Evolutionary conservation across 2,329 filamentous ascomycete species (phyloP), one percentile per base, ranked within the genome.

Genomic region (Botrytis paeoniae): DNA sequence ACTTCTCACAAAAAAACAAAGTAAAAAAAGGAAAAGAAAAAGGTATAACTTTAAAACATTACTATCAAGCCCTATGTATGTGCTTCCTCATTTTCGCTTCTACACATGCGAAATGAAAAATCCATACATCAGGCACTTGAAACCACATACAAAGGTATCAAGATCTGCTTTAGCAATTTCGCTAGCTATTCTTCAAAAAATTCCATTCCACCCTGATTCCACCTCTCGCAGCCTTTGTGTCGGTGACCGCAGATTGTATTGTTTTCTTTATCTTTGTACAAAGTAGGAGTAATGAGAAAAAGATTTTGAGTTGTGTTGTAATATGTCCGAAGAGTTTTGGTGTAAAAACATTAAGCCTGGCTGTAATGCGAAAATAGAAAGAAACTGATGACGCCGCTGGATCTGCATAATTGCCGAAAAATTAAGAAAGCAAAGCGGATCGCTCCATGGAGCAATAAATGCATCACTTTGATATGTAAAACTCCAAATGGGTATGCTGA

Each of bases 401-500:
- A 71, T 54, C 48, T 51, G 61, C 45, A 54, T 37, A 35, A n/a
- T 41, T 71, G 60, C 48, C 25, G 43, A 48, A 32, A 65, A 71
- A 71, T 66, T 71, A 71, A 16, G 20, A 35, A 54, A 59, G 70
- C 48, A 71, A 71, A 66, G 70, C 69, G 43, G 59, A 51, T 66
- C 45, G 29, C 70, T 71, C 70, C 70, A 59, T 20, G 37, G 61
- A 41, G 62, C 45, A 41, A 71, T 54, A 65, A 37, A 71, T 62
- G 60, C 54, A 45, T 45, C 43, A 59, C 70, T 64, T 66, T 66
- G n/a, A 71, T 66, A 73, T 78, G 71, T 76, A 71, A 75, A 76
- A 74, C 75, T 75, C 72, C 72, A 74, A 75, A 74, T 69, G 73
- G 74, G 76, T 77, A 77, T 77, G 78, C 75, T 75, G 76, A 73